phyloP scores from a whole-genome alignment of 2,329 filamentous ascomycete genomes.

The Trichophyton equinum region DNA sequence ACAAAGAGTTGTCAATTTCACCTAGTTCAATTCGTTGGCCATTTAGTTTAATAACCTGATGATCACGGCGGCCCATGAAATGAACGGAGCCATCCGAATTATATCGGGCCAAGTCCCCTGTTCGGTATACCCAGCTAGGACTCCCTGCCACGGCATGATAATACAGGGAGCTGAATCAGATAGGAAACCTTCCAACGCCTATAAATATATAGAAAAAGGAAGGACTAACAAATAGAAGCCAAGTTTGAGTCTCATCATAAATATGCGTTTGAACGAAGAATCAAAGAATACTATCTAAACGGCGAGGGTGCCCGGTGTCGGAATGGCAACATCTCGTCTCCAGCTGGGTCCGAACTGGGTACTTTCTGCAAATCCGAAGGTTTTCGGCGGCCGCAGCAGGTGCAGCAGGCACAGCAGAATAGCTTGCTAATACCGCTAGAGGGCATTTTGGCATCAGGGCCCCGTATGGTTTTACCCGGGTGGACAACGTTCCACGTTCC shows the following conservation, averaged over 20 bases:
- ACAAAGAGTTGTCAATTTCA: slow-evolving; percentile 32
- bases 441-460: slow-evolving; percentile 15
- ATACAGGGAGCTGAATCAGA: no score
- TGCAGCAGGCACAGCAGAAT: neutral
- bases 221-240: no score
- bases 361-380: slow-evolving; percentile 4
- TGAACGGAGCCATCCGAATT: slow-evolving; percentile 13
- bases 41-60: neutral
- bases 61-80: slow-evolving; percentile 10
- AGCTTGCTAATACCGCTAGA: neutral
- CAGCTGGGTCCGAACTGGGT: neutral
- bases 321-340: slow-evolving; percentile 4
- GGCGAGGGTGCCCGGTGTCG: neutral
- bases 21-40: slow-evolving; percentile 2
- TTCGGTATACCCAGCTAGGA: slow-evolving; percentile 44
- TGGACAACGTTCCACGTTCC: slow-evolving; percentile 26
- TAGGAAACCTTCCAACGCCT: no score
- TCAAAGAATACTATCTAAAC: neutral
- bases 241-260: no score
- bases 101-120: slow-evolving; percentile 17
- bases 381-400: neutral
- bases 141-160: neutral
- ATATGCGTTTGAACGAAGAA: neutral
- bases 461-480: slow-evolving; percentile 24
- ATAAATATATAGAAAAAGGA: no score